Conservation (phyloP, 768 basidiomycete genomes). For the Tulasnella sp. region DNA sequence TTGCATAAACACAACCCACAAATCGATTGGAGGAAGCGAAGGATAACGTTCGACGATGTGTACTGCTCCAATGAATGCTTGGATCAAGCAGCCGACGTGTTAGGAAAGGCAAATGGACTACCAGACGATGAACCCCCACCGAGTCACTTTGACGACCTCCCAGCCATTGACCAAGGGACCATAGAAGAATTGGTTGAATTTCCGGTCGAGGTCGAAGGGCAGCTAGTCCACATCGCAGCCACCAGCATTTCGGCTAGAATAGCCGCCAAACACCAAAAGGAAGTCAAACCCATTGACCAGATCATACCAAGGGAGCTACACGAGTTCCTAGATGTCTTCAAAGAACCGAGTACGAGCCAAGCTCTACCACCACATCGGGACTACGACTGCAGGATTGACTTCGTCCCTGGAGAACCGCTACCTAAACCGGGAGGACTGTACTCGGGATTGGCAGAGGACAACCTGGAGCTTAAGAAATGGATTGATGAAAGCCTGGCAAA, state of each 20-base stretch:
- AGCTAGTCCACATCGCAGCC: no score
- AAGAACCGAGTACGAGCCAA: not conserved
- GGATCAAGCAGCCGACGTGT: not conserved
- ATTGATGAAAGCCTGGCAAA: conserved; percentile 20
- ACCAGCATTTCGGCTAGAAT: not conserved
- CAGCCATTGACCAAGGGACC: no score
- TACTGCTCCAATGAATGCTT: not conserved
- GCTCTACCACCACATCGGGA: not conserved
- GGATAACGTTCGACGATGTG: not conserved
- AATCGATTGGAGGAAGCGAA: not conserved
- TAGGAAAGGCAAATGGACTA: not conserved
- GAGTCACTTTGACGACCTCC: no score
- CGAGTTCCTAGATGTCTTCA: conserved; percentile 1
- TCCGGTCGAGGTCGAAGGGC: no score
- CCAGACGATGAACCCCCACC: not conserved
- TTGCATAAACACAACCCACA: not conserved
- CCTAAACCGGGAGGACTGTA: not conserved
- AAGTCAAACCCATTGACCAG: not conserved
- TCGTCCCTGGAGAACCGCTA: not conserved
- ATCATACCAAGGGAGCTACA: not conserved
- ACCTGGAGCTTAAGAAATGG: conserved; percentile 13
- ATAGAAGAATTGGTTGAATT: no score
- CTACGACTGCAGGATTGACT: not conserved
- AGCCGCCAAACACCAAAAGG: not conserved
- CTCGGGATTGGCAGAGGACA: not conserved